Base-by-base conservation (phyloP, 371 early-diverging fungal species). In the Mortierella sp. region DNA sequence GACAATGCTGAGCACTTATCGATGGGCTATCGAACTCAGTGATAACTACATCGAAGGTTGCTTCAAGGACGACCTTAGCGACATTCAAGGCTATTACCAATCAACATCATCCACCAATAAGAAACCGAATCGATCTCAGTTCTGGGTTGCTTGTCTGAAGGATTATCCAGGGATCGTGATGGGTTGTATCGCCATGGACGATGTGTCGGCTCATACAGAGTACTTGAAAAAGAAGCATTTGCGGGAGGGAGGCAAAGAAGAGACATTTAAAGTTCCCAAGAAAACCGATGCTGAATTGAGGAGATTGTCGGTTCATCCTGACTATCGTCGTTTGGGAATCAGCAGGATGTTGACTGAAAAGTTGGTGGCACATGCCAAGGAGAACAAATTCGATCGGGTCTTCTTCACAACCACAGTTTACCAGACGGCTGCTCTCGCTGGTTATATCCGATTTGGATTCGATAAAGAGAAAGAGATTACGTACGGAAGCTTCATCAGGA, bases 281-380 rank as follows among this genome's bases (percentile, higher is more conserved):
- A 37, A 67, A 2, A 37, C 47, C 10, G 68, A 66, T 20, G 65
- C 51, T 11, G 80, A 79, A 45, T 61, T 79, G 55, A 55, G 80
- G 37, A 37, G 80, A n/a, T 62, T 79, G 49, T 70, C 80, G 1
- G 80, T 79, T 2, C 68, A 79, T 39, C 39, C 62, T 0, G 64
- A 74, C 40, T 79, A 79, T 60, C 80, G 75, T 24, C 75, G 80
- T 5, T 39, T 79, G 58, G 80, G 80, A 2, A 72, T 79, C 49
- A 32, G 64, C 35, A 59, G 45, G 32, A 61, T 68, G 45, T 28
- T 79, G 62, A 14, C 73, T 1, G 49, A 71, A 20, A 61, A 61
- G 5, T 39, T 75, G 62, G 43, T 49, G 54, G 69, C 40, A 1
- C 62, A 68, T 68, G 80, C 80, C 6, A 64, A 59, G 35, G 51